Conservation (phyloP, 2,329 filamentous ascomycete species). For the Biscogniauxia sp. region DNA sequence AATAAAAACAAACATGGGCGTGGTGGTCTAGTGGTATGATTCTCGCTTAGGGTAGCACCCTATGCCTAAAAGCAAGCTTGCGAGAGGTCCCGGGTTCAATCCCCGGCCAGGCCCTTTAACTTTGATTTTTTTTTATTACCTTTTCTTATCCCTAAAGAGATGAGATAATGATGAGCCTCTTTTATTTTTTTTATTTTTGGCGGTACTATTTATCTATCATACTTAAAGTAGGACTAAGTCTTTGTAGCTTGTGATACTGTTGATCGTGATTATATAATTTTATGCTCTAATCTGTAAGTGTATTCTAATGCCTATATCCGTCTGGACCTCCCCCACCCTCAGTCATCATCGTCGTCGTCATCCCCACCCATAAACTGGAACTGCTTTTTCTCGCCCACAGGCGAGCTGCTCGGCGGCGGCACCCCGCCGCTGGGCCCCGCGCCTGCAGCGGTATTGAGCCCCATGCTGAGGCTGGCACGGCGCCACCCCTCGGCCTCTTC, state of each 20-base stretch:
- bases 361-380: constrained; percentile 56
- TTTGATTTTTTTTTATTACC: background rate
- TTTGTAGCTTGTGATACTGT: no score
- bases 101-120: constrained; percentile 35
- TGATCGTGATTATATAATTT: no score
- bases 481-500: constrained; percentile 33
- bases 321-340: no score
- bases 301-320: no score
- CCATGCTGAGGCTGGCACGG: constrained; percentile 14
- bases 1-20: constrained; percentile 27
- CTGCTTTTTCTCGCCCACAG: constrained; percentile 45
- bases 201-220: no score
- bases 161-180: no score
- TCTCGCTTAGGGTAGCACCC: constrained; percentile 61
- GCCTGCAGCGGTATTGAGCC: constrained; percentile 1
- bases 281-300: no score
- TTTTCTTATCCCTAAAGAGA: no score
- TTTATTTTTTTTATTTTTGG: no score
- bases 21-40: constrained; percentile 68
- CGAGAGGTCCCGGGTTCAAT: constrained; percentile 44
- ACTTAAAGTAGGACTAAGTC: no score
- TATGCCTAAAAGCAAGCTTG: constrained; percentile 22
- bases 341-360: constrained; percentile 49
- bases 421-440: constrained; percentile 9
- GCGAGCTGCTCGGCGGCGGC: constrained; percentile 20